Base-by-base conservation (phyloP, 202 grass and related monocot species). In the Setaria italica region DNA sequence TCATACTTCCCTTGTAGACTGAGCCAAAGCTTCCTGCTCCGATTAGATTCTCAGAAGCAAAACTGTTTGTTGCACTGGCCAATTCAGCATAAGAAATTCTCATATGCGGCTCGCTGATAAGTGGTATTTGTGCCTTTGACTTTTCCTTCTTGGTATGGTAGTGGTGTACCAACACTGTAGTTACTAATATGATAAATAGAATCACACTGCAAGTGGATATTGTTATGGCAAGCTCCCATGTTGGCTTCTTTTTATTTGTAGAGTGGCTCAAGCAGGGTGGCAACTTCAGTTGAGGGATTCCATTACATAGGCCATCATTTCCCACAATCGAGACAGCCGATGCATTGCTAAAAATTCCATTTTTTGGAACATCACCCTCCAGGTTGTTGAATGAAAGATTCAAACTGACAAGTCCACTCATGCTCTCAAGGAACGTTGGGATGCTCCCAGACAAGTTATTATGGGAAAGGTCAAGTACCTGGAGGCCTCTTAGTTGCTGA, bases 371-470 rank as follows among this genome's bases (percentile, higher is more conserved):
- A 50, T 66, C 47, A 30, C 87, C 90, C 17, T 82, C 15, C 8
- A 92, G 73, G 49, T 74, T n/a, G 20, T 92, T 92, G 72, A 80
- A 84, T 46, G 84, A 84, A 2, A 92, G 47, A 83, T 90, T 90
- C 50, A 93, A 58, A 21, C 16, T 35, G 48, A 7, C 6, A 14
- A 90, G 70, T 4, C 75, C 49, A 8, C 1, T 32, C 30, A 90
- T 37, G 21, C 9, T 54, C 47, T 17, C 45, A 1, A 93, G 57
- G 15, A 88, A 83, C 7, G 48, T 19, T 20, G 91, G 94, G 39
- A 95, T 77, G 47, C 15, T 34, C 14, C 91, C 94, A 29, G 78
- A 83, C 1, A 95, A 89, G 63, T 80, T 85, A 57, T 93, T 92
- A 2, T 74, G 56, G 13, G 90, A 92, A 62, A 92, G 71, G 77